Conservation (phyloP, 2,329 filamentous ascomycete species). For the Claviceps citrina region DNA sequence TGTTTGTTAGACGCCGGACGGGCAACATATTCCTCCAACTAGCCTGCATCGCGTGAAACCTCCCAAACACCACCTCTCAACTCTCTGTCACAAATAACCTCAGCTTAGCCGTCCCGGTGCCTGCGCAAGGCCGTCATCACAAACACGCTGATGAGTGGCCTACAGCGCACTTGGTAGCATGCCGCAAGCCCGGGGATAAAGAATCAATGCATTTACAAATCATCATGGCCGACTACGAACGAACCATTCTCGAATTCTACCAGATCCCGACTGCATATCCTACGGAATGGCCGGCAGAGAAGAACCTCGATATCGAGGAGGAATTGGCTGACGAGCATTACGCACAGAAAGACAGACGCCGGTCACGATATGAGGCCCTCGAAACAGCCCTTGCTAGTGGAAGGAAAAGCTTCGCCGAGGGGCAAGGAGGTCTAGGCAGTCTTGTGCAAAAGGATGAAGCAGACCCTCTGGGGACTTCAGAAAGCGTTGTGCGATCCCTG, state of each 20-base stretch:
- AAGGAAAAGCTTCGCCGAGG: constrained; percentile 36
- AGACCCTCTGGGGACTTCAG: constrained; percentile 75
- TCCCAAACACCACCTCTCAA: no score
- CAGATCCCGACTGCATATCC: constrained; percentile 67
- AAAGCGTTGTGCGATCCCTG: constrained; percentile 72
- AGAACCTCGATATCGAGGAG: constrained; percentile 54
- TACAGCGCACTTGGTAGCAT: constrained; percentile 1
- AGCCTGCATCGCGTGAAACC: no score
- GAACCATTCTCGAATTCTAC: constrained; percentile 76
- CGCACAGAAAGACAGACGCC: constrained; percentile 40
- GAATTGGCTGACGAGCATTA: constrained; percentile 44
- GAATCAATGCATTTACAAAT: not conserved
- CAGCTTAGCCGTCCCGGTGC: not conserved
- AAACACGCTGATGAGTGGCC: not conserved
- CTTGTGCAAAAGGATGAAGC: constrained; percentile 82
- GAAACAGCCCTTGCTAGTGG: constrained; percentile 58
- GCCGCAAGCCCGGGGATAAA: not conserved
- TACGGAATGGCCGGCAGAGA: constrained; percentile 71
- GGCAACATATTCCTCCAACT: no score
- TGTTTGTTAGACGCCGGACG: no score
- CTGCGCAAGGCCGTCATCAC: not conserved
- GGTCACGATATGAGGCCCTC: constrained; percentile 72
- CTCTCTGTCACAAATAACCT: no score
- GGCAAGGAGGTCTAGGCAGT: constrained; percentile 43
- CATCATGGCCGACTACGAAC: constrained; percentile 54